These are phyloP conservation scores for Curvularia verruculosa DNA, from an alignment of 2,329 filamentous ascomycete species.

Conservation along the genomic window DNA sequence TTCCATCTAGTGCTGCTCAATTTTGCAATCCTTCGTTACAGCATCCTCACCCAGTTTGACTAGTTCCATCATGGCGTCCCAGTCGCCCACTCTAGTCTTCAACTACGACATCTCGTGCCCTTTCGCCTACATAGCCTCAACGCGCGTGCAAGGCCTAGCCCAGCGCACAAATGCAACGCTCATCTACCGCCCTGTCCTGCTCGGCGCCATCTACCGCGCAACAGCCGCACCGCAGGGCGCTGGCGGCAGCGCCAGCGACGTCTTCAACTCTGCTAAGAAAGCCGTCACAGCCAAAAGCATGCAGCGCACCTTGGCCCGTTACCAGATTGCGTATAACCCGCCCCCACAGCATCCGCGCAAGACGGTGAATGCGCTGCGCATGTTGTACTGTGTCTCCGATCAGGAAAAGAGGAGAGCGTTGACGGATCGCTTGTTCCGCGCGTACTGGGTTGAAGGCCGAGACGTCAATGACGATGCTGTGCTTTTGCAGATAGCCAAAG, in stretches of 20 bases:
- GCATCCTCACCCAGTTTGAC: background rate
- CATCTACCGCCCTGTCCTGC: constrained; percentile 38
- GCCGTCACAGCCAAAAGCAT: constrained; percentile 36
- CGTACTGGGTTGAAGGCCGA: constrained; percentile 44
- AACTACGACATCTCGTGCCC: constrained; percentile 47
- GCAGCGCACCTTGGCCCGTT: constrained; percentile 39
- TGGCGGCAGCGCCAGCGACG: constrained; percentile 43
- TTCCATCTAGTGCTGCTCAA: background rate
- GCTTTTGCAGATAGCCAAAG: constrained; percentile 31
- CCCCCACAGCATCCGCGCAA: constrained; percentile 43
- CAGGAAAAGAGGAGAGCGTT: constrained; percentile 26
- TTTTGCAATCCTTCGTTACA: background rate
- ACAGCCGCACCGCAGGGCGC: constrained; percentile 47
- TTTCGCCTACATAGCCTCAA: constrained; percentile 49
- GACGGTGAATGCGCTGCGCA: constrained; percentile 40
- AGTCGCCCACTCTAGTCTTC: constrained; percentile 29
- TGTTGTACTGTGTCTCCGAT: constrained; percentile 34
- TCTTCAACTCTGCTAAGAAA: constrained; percentile 45
- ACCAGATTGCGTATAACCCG: constrained; percentile 39
- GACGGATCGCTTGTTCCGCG: constrained; percentile 35
- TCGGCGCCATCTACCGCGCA: constrained; percentile 46
- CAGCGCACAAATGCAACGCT: constrained; percentile 34
- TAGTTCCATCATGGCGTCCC: constrained; percentile 14
- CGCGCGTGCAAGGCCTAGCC: constrained; percentile 39
- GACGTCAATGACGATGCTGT: constrained; percentile 33